Percentiles rank a stretch among this genome's conserved stretches.
phyloP scores from a whole-genome alignment of 1,139 yeast genomes.

The Blastobotrys persicus region DNA sequence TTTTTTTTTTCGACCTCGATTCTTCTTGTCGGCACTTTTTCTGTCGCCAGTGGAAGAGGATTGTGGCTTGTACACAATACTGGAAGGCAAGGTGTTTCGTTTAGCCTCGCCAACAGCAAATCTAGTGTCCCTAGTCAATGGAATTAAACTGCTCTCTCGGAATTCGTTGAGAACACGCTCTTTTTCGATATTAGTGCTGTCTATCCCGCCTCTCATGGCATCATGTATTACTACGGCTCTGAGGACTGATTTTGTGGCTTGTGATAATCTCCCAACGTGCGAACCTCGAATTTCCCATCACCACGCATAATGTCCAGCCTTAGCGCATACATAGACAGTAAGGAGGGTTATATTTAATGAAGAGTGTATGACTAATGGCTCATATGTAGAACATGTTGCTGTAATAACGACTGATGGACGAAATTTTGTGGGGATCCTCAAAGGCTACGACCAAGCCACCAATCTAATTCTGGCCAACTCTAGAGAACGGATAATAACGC shows the following conservation, averaged over 20 bases:
- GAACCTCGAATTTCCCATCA: neutral
- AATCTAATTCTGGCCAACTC: constrained; percentile 65
- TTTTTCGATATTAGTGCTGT: neutral
- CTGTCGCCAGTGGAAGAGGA: neutral
- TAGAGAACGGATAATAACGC: constrained; percentile 48
- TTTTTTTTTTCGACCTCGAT: neutral
- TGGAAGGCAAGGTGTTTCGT: neutral
- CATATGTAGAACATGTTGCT: constrained; percentile 50
- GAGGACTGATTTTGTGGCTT: neutral
- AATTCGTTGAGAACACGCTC: neutral
- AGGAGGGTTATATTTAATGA: constrained; percentile 21
- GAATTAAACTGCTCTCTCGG: neutral
- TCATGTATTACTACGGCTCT: neutral
- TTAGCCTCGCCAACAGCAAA: neutral
- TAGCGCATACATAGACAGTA: constrained; percentile 36
- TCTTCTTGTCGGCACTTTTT: neutral
- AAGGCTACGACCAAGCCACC: constrained; percentile 80
- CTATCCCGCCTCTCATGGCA: neutral
- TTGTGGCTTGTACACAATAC: neutral
- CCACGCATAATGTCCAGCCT: constrained; percentile 33
- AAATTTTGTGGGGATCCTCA: constrained; percentile 55
- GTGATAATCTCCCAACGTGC: constrained; percentile 1
- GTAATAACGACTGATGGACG: constrained; percentile 85
- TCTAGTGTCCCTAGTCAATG: constrained; percentile 2
- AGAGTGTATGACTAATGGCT: neutral